Evolutionary conservation across 345 rosid species (phyloP).

Genomic region (Eucalyptus regnans): DNA sequence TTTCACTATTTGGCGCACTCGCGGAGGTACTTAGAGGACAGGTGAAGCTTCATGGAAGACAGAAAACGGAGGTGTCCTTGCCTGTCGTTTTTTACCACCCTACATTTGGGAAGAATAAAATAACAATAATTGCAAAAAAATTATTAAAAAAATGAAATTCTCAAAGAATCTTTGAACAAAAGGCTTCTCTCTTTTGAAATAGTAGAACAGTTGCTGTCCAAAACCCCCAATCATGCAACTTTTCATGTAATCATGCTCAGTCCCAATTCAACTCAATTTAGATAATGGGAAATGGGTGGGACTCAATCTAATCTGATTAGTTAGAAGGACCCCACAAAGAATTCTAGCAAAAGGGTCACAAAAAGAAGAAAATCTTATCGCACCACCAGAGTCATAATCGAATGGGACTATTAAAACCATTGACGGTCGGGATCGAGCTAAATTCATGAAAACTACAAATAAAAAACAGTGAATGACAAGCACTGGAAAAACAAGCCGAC

Average conservation of each 20-base stretch:
- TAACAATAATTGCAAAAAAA: background rate
- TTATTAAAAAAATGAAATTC: background rate
- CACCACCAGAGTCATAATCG: background rate
- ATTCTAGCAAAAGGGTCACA: background rate
- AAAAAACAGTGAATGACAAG: background rate
- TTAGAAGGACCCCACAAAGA: background rate
- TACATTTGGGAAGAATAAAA: background rate
- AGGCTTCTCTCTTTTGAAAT: background rate
- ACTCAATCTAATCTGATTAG: background rate
- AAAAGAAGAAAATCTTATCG: background rate
- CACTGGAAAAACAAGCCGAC: background rate
- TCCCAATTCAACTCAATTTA: background rate
- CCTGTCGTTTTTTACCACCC: background rate
- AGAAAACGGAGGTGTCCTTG: background rate
- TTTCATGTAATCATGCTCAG: background rate
- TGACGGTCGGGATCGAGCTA: fast-evolving
- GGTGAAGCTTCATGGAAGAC: background rate
- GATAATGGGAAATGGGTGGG: background rate
- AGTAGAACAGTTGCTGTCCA: background rate
- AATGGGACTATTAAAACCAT: background rate
- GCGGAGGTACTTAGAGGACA: background rate
- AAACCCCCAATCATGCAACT: background rate
- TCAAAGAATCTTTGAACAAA: background rate
- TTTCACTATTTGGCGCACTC: background rate
- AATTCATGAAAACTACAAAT: background rate